A percentile compares a stretch with the other conserved stretches of the same genome.
phyloP scores from a whole-genome alignment of 805 yeast genomes.

The Cyberlindnera mycetangii region DNA sequence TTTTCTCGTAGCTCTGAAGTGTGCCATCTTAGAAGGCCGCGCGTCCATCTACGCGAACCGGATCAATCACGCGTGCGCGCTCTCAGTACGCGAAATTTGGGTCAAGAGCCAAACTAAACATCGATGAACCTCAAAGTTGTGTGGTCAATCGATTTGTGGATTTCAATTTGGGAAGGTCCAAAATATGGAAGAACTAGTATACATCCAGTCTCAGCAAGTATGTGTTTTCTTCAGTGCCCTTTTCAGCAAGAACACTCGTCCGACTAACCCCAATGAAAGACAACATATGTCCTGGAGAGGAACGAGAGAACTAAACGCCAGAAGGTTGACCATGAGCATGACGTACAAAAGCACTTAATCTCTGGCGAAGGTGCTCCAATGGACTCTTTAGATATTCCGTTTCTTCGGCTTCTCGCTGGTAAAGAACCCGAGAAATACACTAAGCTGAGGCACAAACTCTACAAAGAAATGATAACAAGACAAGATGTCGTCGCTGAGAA shows the following conservation, averaged over 20 bases:
- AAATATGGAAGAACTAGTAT: neutral
- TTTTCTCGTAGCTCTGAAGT: too few relatives aligned
- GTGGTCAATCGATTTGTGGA: neutral
- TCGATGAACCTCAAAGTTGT: too few relatives aligned
- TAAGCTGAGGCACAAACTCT: conserved; percentile 18
- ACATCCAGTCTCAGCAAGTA: conserved; percentile 20
- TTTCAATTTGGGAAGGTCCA: neutral
- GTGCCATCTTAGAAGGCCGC: too few relatives aligned
- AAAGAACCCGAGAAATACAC: conserved; percentile 17
- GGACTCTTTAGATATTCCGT: conserved; percentile 8
- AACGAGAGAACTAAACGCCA: conserved; percentile 11
- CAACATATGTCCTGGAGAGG: conserved; percentile 19
- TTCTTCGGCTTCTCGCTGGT: conserved; percentile 20
- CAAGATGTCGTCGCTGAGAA: conserved; percentile 16
- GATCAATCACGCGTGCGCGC: too few relatives aligned
- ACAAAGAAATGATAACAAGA: conserved; percentile 9
- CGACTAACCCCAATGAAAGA: conserved; percentile 13
- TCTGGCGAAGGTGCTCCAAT: conserved; percentile 20
- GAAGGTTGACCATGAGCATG: conserved; percentile 1
- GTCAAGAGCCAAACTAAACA: too few relatives aligned
- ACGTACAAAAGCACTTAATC: conserved; percentile 1
- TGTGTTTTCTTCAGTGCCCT: neutral
- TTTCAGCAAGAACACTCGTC: neutral
- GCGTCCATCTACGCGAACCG: too few relatives aligned
- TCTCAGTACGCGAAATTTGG: too few relatives aligned